phyloP scores from a whole-genome alignment of 2,329 filamentous ascomycete genomes.

The Hypoxylon rubiginosum region DNA sequence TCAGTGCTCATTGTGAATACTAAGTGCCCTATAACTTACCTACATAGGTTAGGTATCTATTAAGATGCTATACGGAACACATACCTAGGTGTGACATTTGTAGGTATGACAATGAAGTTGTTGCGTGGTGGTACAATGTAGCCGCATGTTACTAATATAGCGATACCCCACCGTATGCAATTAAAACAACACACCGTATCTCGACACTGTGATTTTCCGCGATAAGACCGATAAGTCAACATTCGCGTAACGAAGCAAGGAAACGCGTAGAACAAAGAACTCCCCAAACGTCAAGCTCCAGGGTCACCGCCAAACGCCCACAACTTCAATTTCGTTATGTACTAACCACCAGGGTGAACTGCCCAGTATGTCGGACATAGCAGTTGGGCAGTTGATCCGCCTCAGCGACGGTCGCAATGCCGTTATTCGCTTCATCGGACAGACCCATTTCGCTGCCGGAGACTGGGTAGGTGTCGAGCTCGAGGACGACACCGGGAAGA shows the following conservation, averaged over 20 bases:
- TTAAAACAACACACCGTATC: not conserved
- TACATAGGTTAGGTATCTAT: too few relatives aligned
- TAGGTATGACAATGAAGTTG: not conserved
- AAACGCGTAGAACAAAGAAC: slow-evolving; percentile 33
- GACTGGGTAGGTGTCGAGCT: slow-evolving; percentile 94
- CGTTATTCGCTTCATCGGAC: slow-evolving; percentile 84
- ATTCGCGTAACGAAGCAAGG: slow-evolving; percentile 38
- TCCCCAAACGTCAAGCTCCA: slow-evolving; percentile 34
- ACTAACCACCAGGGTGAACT: slow-evolving; percentile 39
- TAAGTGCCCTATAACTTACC: not conserved
- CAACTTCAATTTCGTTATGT: slow-evolving; percentile 38
- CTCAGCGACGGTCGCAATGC: slow-evolving; percentile 83
- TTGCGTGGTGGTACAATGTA: not conserved
- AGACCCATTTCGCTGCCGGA: slow-evolving; percentile 82
- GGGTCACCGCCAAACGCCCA: slow-evolving; percentile 30
- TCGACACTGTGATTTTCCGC: slow-evolving; percentile 27
- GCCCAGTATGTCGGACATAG: slow-evolving; percentile 68
- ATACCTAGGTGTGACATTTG: too few relatives aligned
- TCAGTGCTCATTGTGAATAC: not conserved
- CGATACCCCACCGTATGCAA: slow-evolving; percentile 10
- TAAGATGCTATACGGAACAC: too few relatives aligned
- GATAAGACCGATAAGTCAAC: slow-evolving; percentile 35
- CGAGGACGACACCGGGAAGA: slow-evolving; percentile 86
- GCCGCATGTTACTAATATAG: not conserved
- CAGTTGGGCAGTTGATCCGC: slow-evolving; percentile 80